Conservation (phyloP, 495 filamentous ascomycete genomes). For the Pseudevernia furfuracea region DNA sequence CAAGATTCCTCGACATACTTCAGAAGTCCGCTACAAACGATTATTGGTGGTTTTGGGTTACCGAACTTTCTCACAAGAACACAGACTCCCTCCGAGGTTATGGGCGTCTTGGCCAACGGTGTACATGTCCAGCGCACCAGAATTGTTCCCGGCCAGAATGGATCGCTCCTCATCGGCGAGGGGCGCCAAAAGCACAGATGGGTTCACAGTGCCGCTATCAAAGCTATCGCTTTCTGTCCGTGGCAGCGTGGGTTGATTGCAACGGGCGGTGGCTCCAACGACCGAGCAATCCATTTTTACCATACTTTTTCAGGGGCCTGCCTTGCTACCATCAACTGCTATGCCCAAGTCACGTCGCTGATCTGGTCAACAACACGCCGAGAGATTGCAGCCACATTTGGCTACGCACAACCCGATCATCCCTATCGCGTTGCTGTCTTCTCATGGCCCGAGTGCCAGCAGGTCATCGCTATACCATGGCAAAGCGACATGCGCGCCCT, state of each 20-base stretch:
- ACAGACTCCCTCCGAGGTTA: neutral
- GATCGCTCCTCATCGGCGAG: conserved; percentile 25
- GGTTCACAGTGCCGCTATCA: conserved; percentile 79
- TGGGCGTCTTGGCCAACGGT: conserved; percentile 1
- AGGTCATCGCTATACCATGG: conserved; percentile 87
- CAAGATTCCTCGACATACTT: neutral
- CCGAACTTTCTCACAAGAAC: conserved; percentile 17
- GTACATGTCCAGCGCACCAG: conserved; percentile 8
- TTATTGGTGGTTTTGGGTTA: conserved; percentile 18
- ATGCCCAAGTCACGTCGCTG: conserved; percentile 86
- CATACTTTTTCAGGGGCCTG: conserved; percentile 79
- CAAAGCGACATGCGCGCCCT: conserved; percentile 58
- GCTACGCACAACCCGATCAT: conserved; percentile 91
- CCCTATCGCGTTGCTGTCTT: conserved; percentile 88
- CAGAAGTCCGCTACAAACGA: conserved; percentile 16
- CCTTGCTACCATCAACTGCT: conserved; percentile 84
- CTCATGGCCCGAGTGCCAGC: conserved; percentile 86
- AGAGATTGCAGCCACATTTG: conserved; percentile 90
- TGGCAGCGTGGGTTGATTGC: conserved; percentile 86
- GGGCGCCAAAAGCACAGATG: conserved; percentile 66
- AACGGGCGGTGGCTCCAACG: conserved; percentile 87
- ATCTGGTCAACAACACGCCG: conserved; percentile 81
- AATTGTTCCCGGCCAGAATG: conserved; percentile 20
- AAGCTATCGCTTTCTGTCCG: conserved; percentile 94
- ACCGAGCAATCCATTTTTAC: conserved; percentile 93